Evolutionary conservation across 768 basidiomycete genomes (phyloP), one percentile per base, ranked within the genome.

Genomic region (Agaricus subrufescens): DNA sequence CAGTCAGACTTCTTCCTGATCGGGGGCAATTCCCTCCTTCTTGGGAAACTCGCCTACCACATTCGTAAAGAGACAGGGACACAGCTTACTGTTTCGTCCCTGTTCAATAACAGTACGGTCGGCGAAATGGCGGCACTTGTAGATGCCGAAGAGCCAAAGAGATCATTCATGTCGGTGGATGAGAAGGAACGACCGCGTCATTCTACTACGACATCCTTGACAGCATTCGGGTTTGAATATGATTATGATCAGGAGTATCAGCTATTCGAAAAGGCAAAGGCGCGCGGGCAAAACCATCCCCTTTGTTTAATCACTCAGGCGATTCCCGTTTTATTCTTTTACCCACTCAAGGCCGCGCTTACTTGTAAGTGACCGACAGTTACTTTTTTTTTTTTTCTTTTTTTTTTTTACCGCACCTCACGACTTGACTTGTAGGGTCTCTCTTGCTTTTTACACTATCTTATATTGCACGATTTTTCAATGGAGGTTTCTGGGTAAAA

Each of bases 1-100:
- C 66, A 69, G n/a, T 73, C 74, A 4, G 75, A 77, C 54, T 77
- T 77, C 61, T 77, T 77, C 61, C 56, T 76, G 1, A 62, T 77
- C 27, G 75, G 75, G 38, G 75, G 75, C n/a, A 75, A 71, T 59
- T 78, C 77, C 3, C 63, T 78, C 1, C 67, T 78, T 9, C 70
- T 78, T 11, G 78, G 78, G n/a, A 72, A 77, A 46, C 70, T 79
- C 11, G 67, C 72, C n/a, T 69, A 77, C 55, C 64, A 66, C 40
- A 66, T 78, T 45, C 72, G 77, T 7, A 71, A 73, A 54, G 70
- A 67, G 57, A 71, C 69, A 19, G 73, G 73, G 23, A 70, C 67
- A 27, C 68, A 62, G 38, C 50, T 79, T 29, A 67, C 65, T 15
- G 70, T 78, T 26, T 63, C 75, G 4, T 63, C 69, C 23, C 62